Percentiles rank a stretch among this genome's conserved stretches.
Conservation (phyloP, 202 grass and related monocot species). For the Panicum virgatum region DNA sequence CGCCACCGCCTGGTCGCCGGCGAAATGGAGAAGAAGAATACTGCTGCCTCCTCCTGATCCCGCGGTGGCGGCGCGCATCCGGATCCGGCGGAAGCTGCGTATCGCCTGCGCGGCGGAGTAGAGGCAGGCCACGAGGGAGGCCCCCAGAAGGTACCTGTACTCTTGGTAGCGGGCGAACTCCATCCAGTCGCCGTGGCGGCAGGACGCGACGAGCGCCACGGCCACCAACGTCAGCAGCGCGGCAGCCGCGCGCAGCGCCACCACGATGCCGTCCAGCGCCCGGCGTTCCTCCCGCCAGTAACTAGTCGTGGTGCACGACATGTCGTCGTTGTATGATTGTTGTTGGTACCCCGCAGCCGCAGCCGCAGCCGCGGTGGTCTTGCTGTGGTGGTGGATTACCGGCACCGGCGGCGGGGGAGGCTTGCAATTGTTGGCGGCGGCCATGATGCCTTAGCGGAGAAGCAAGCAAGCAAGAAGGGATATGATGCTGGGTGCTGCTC, state of each 20-base stretch:
- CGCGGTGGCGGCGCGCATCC: neutral
- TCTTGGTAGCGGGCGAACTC: slow-evolving; percentile 68
- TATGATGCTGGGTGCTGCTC: no score
- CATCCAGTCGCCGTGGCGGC: slow-evolving; percentile 82
- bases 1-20: slow-evolving; percentile 74
- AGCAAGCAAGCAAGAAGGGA: neutral
- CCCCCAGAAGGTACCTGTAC: slow-evolving; percentile 59
- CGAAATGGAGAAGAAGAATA: slow-evolving; percentile 58
- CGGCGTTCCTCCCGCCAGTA: neutral
- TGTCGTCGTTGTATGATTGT: neutral
- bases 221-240: slow-evolving; percentile 52
- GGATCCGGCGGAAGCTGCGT: slow-evolving; percentile 1
- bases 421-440: neutral
- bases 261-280: slow-evolving; percentile 34
- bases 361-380: neutral
- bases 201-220: slow-evolving; percentile 57
- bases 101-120: slow-evolving; percentile 54
- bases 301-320: no score
- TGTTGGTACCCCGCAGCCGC: neutral
- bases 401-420: neutral
- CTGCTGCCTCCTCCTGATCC: no score
- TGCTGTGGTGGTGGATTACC: neutral
- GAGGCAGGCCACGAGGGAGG: slow-evolving; percentile 35
- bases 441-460: slow-evolving; percentile 37
- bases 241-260: slow-evolving; percentile 56